Base-by-base conservation (phyloP, 2,329 filamentous ascomycete genomes). In the Coniochaeta pulveracea region DNA sequence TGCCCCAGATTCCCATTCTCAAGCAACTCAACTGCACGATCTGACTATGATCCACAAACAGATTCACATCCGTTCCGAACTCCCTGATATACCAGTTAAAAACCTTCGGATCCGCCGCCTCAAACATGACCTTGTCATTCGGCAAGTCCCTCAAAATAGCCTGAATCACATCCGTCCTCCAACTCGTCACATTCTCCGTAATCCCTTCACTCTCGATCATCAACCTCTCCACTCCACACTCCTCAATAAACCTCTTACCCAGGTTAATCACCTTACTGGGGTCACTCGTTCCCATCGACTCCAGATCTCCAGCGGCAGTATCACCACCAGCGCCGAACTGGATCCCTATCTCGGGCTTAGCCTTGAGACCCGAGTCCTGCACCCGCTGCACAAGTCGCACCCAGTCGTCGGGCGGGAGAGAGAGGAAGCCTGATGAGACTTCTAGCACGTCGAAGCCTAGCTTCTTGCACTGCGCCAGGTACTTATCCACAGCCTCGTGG, bases 131-230 rank as follows among this genome's bases (percentile, higher is more conserved):
- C 14, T 59, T 63, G 39, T 72, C 66, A 9, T 51, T 39, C 0
- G 66, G 64, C 14, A 72, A 36, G 30, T 70, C 65, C 34, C 60
- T 58, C 49, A 72, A 52, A 26, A 72, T 68, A 18, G 49, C 47
- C 25, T 66, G 64, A 11, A 72, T 66, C 3, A 72, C 66, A 41
- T 72, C 68, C 3, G 65, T 72, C 36, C 65, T 52, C 69, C 69
- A 72, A 7, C 48, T 55, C 33, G 50, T 54, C 6, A 72, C 66
- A 34, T 72, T 72, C 52, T 72, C 67, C 1, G 68, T 72, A 40
- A 73, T 72, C 0, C 68, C 68, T 48, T 72, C 67, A n/a, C 65
- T 70, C 44, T 74, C 66, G 35, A 72, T 68, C 67, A 73, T 73
- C 43, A 72, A 55, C 7, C 66, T 52, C 46, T 72, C 66, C 3